Conservation (phyloP, 768 basidiomycete genomes). For the Heimioporus sp. region DNA sequence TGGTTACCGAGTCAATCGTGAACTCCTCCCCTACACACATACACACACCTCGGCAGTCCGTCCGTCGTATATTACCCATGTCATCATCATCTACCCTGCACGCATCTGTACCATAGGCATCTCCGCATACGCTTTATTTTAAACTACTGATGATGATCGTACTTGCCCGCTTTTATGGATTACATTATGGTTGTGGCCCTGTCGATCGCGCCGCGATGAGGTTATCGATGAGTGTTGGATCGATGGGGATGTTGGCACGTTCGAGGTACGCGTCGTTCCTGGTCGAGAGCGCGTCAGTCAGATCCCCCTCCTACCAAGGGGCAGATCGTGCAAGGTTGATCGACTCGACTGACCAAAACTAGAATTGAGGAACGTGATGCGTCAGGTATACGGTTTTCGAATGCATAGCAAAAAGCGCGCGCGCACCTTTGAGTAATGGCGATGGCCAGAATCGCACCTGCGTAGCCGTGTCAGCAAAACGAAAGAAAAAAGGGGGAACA, state of each 20-base stretch:
- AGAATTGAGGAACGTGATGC: background rate
- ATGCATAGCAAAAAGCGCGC: background rate
- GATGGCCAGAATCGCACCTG: conserved; percentile 86
- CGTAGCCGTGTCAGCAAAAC: too few species aligned
- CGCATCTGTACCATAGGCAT: conserved; percentile 32
- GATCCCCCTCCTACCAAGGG: background rate
- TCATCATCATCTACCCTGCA: conserved; percentile 2
- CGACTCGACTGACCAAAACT: conserved; percentile 48
- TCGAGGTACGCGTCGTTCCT: conserved; percentile 56
- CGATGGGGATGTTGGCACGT: conserved; percentile 40
- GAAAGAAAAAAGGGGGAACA: too few species aligned
- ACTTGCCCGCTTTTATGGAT: too few species aligned
- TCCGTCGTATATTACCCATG: too few species aligned
- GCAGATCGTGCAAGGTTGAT: background rate
- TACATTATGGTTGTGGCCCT: too few species aligned
- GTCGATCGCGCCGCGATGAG: conserved; percentile 28
- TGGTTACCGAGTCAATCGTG: conserved; percentile 21
- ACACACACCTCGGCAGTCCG: too few species aligned
- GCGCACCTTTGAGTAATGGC: conserved; percentile 89
- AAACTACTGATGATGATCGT: too few species aligned
- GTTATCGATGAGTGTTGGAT: conserved; percentile 39
- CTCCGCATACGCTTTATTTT: conserved; percentile 9
- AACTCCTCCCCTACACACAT: too few species aligned
- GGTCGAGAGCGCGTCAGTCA: background rate
- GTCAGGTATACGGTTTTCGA: background rate